Evolutionary conservation across 2,329 filamentous ascomycete species (phyloP).

Genomic region (Epichloe elymi): DNA sequence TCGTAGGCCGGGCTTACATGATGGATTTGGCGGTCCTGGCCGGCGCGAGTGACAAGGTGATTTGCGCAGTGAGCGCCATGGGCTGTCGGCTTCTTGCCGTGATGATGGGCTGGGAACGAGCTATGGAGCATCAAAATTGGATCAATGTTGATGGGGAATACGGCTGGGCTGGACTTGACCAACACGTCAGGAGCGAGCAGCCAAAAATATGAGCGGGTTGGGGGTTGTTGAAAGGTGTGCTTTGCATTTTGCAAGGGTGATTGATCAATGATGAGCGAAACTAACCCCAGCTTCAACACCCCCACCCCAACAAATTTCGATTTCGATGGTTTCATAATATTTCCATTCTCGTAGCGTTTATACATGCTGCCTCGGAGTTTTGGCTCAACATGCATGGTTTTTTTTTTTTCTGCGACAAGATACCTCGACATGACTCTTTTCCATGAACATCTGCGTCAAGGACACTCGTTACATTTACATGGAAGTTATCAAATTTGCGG

Average conservation of each 20-base stretch:
- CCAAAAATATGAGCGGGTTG: background rate
- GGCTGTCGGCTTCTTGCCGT: slow-evolving; percentile 66
- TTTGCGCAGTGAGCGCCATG: slow-evolving; percentile 64
- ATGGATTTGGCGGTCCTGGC: slow-evolving; percentile 68
- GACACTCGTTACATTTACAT: no score
- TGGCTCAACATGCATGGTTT: background rate
- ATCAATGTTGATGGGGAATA: slow-evolving; percentile 65
- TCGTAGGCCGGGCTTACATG: slow-evolving; percentile 69
- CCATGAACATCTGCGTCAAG: no score
- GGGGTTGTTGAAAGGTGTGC: background rate
- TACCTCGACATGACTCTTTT: background rate
- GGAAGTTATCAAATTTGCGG: no score
- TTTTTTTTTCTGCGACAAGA: background rate
- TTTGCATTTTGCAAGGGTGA: background rate
- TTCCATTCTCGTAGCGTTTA: background rate
- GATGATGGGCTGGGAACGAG: slow-evolving; percentile 74
- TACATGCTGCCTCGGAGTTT: background rate
- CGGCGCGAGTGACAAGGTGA: slow-evolving; percentile 51
- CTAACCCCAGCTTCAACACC: no score
- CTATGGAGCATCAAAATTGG: slow-evolving; percentile 49
- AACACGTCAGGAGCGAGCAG: slow-evolving; percentile 11
- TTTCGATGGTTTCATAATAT: background rate
- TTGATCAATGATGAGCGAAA: no score
- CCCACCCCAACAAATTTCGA: no score
- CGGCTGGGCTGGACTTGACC: slow-evolving; percentile 41